Base-by-base conservation (phyloP, 768 basidiomycete genomes). In the Calocybe gangraenosa region DNA sequence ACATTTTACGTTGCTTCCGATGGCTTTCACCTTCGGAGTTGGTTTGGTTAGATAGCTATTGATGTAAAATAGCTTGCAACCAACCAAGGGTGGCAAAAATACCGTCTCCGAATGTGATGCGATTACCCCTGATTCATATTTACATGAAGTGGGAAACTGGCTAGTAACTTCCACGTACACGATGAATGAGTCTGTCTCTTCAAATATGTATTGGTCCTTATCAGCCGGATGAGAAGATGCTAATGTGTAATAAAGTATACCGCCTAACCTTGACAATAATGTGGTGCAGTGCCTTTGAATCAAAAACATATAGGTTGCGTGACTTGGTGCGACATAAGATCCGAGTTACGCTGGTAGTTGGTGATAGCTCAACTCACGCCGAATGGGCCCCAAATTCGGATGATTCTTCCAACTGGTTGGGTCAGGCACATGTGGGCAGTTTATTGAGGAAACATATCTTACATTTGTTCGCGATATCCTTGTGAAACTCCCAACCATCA, bases 1-100 rank as follows among this genome's bases (percentile, higher is more conserved):
- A 33, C 54, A 53, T 49, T 37, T 53, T 56, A 5, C 52, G 39
- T 23, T 56, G 52, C 31, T 42, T 56, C 25, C 45, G 49, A 38
- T 56, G 54, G 13, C 31, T 36, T 6, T 47, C 49, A 3, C 54
- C 54, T 56, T 8, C 22, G 5, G 11, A 28, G 5, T 28, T 5
- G 25, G 25, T 6, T 6, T 11, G 5, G 25, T 28, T 5, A 28
- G 11, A 28, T 28, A 28, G n/a, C n/a, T 28, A 28, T 28, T 28
- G 11, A 28, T 28, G 6, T 28, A 11, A 28, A 6, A 28, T 28
- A 5, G 6, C 25, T 28, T 28, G 25, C 5, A 13, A 41, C 32
- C 7, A n/a, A 54, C 53, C 53, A 14, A 45, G 44, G 7, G 53
- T 48, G 1, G 47, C 28, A 6, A 54, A 30, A 17, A 54, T 50